Conservation (phyloP, 495 filamentous ascomycete genomes). For the Thozetella sp. region DNA sequence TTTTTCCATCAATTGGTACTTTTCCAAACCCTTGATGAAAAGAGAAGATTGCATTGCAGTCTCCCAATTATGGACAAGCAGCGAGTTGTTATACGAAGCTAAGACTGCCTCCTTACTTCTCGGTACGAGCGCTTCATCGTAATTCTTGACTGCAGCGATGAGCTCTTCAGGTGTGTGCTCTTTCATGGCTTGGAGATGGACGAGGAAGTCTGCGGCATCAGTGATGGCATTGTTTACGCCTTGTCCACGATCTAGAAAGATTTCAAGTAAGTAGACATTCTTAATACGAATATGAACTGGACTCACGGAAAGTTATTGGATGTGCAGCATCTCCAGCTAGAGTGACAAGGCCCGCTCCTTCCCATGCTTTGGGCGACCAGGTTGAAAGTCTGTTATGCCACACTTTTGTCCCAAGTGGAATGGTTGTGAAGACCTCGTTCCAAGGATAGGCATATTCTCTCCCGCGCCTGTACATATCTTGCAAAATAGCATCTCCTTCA, state of each 20-base stretch:
- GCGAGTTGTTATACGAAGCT: conserved; percentile 25
- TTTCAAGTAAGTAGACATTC: neutral
- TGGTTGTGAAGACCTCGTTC: conserved; percentile 14
- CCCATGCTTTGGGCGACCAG: conserved; percentile 36
- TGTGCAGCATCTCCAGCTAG: conserved; percentile 55
- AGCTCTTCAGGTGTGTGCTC: conserved; percentile 16
- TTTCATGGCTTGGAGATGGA: conserved; percentile 21
- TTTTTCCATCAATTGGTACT: no score
- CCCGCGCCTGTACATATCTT: conserved; percentile 6
- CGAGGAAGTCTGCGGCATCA: conserved; percentile 35
- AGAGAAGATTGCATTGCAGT: conserved; percentile 14
- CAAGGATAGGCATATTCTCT: conserved; percentile 16
- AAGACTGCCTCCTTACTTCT: conserved; percentile 28
- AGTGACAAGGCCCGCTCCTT: conserved; percentile 43
- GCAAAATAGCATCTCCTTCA: conserved; percentile 6
- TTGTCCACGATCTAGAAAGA: conserved; percentile 42
- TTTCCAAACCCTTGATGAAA: no score
- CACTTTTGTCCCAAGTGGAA: conserved; percentile 13
- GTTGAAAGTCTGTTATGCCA: conserved; percentile 17
- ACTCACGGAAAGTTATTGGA: conserved; percentile 45
- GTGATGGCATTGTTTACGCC: conserved; percentile 49
- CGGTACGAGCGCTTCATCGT: conserved; percentile 35
- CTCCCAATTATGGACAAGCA: conserved; percentile 37
- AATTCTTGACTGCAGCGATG: conserved; percentile 19
- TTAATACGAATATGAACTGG: neutral